These are phyloP conservation scores for Zymoseptoria brevis DNA, from an alignment of 2,329 filamentous ascomycete genomes.

Conservation along the genomic window DNA sequence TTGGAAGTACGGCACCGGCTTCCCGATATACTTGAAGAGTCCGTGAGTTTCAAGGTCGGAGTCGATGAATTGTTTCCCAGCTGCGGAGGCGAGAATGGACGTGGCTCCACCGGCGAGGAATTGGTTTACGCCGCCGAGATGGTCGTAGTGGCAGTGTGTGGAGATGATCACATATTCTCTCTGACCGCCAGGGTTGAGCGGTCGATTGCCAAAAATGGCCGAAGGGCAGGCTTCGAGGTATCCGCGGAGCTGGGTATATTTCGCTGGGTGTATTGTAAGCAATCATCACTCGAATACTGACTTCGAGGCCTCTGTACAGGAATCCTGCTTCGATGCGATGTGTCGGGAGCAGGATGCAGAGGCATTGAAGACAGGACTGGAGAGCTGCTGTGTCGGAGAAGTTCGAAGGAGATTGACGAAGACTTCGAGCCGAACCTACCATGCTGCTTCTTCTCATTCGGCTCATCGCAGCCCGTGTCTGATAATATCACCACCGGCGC, in stretches of 20 bases:
- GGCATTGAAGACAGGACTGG: background rate
- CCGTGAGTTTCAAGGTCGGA: slow-evolving; percentile 34
- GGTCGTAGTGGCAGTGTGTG: slow-evolving; percentile 43
- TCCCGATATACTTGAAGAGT: slow-evolving; percentile 33
- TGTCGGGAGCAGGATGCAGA: background rate
- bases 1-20: slow-evolving; percentile 33
- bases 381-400: background rate
- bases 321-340: background rate
- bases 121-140: slow-evolving; percentile 31
- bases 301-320: background rate
- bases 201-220: slow-evolving; percentile 26
- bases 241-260: slow-evolving; percentile 30
- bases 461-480: slow-evolving; percentile 41
- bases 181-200: slow-evolving; percentile 31
- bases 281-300: background rate
- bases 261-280: background rate
- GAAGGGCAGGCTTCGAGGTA: slow-evolving; percentile 39
- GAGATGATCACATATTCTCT: slow-evolving; percentile 36
- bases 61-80: slow-evolving; percentile 35
- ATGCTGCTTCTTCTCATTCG: slow-evolving; percentile 22
- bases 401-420: background rate
- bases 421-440: slow-evolving; percentile 7
- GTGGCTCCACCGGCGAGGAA: slow-evolving; percentile 26
- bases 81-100: slow-evolving; percentile 30
- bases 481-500: slow-evolving; percentile 32